Percentiles rank a stretch among this genome's conserved stretches.
Evolutionary conservation across 2,329 filamentous ascomycete species (phyloP).

Genomic region (Ophiostoma quercus): DNA sequence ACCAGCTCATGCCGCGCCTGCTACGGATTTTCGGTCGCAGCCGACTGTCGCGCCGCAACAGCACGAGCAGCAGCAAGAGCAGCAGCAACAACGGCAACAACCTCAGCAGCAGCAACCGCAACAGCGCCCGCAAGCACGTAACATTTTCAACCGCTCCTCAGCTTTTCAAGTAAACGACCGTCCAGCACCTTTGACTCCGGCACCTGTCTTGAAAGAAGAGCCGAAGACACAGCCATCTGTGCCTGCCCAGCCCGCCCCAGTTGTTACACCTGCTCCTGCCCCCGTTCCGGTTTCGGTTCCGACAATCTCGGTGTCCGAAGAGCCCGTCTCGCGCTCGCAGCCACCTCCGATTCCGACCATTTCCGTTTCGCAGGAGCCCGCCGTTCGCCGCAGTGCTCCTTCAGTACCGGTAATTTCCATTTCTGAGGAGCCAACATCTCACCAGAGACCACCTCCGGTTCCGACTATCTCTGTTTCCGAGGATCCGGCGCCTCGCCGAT

Average conservation of each 20-base stretch:
- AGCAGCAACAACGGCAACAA: slow-evolving; percentile 14
- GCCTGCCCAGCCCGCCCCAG: not conserved
- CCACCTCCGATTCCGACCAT: slow-evolving; percentile 35
- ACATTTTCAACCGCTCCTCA: slow-evolving; percentile 32
- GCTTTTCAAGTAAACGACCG: slow-evolving; percentile 44
- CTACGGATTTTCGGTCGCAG: slow-evolving; percentile 42
- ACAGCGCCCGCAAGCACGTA: slow-evolving; percentile 36
- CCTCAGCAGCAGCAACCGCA: slow-evolving; percentile 25
- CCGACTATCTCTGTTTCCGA: slow-evolving; percentile 1
- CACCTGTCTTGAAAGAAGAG: slow-evolving; percentile 21
- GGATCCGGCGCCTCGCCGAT: not conserved
- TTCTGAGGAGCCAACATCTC: slow-evolving; percentile 1
- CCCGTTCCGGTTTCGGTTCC: slow-evolving; percentile 18
- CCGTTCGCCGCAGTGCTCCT: slow-evolving; percentile 30
- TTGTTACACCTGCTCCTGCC: not conserved
- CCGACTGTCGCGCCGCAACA: slow-evolving; percentile 32
- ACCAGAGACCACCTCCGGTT: not conserved
- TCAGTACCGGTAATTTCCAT: slow-evolving; percentile 40
- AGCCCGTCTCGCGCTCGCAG: slow-evolving; percentile 21
- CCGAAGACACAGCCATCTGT: not conserved
- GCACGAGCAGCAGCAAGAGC: slow-evolving; percentile 18
- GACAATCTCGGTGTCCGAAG: slow-evolving; percentile 14
- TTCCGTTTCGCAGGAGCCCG: slow-evolving; percentile 34
- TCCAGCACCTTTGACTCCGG: slow-evolving; percentile 32
- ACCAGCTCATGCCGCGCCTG: slow-evolving; percentile 52